These are phyloP conservation scores for Tuber magnatum DNA, from an alignment of 495 filamentous ascomycete genomes.

Conservation along the genomic window DNA sequence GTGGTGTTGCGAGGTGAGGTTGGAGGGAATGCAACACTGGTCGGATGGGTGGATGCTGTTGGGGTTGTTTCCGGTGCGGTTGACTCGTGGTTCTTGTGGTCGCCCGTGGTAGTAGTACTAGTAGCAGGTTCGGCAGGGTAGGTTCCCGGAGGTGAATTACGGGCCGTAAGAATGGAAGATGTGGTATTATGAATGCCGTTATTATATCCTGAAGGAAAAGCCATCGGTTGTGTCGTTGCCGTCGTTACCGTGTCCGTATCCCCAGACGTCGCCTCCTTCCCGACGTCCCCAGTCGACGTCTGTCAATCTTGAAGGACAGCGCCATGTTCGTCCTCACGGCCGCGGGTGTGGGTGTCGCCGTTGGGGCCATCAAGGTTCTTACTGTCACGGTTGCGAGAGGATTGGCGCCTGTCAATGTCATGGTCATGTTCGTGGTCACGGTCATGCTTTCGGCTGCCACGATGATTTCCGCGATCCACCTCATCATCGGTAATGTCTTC, in stretches of 20 bases:
- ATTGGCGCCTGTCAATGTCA: constrained; percentile 6
- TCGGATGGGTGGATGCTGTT: not conserved
- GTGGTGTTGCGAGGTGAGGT: not conserved
- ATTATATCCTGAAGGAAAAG: constrained; percentile 12
- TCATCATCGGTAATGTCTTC: constrained; percentile 50
- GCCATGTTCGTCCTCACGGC: constrained; percentile 19
- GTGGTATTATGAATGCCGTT: constrained; percentile 13
- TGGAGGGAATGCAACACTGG: not conserved
- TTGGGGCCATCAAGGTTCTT: not conserved
- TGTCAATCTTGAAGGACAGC: constrained; percentile 33
- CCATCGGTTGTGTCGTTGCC: constrained; percentile 9
- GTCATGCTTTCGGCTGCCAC: constrained; percentile 10
- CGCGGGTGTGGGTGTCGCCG: constrained; percentile 6
- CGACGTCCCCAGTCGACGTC: constrained; percentile 36
- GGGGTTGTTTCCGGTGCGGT: not conserved
- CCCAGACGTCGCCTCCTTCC: constrained; percentile 18
- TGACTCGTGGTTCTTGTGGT: constrained; percentile 8
- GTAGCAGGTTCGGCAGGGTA: constrained; percentile 11
- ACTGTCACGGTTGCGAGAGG: constrained; percentile 1
- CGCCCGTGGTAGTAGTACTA: constrained; percentile 3
- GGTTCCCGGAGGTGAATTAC: constrained; percentile 20
- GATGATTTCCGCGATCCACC: constrained; percentile 11
- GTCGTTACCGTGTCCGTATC: constrained; percentile 2
- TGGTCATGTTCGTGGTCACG: constrained; percentile 1
- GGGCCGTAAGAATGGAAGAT: constrained; percentile 23